Evolutionary conservation across 495 filamentous ascomycete genomes (phyloP).

Genomic region (Neurospora pannonica): DNA sequence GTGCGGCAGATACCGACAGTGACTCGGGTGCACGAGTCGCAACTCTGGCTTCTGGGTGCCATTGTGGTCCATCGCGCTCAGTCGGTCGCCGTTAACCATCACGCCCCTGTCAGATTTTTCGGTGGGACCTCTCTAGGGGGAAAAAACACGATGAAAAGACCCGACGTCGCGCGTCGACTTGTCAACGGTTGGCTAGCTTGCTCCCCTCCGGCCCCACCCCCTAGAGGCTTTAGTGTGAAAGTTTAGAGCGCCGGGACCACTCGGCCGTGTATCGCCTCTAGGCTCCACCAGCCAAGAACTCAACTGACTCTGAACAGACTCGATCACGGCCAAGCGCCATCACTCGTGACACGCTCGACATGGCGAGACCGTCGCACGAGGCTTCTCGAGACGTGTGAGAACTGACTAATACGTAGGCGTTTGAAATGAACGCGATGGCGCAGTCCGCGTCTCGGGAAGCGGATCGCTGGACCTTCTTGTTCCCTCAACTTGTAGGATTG

Average conservation of each 20-base stretch:
- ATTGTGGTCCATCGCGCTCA: not conserved
- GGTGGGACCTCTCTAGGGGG: not conserved
- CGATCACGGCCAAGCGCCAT: constrained; percentile 12
- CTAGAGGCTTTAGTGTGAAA: not conserved
- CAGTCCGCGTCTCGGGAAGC: constrained; percentile 1
- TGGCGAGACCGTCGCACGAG: constrained; percentile 21
- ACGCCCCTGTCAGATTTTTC: not conserved
- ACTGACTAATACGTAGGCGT: constrained; percentile 15
- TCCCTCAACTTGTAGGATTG: not conserved
- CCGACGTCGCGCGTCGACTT: not conserved
- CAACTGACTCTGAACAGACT: constrained; percentile 19
- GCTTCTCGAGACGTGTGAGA: constrained; percentile 16
- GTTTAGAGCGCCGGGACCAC: not conserved
- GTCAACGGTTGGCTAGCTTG: not conserved
- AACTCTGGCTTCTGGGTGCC: not conserved
- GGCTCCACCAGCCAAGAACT: constrained; percentile 13
- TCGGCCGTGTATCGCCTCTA: constrained; percentile 13
- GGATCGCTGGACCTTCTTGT: constrained; percentile 17
- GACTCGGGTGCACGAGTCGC: not conserved
- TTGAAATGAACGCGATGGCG: constrained; percentile 6
- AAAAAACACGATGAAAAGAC: not conserved
- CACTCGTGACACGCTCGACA: constrained; percentile 7
- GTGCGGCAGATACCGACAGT: not conserved
- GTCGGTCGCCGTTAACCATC: not conserved
- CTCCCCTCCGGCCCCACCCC: not conserved